Evolutionary conservation across 306 rosid species (phyloP).

Genomic region (Calophaca sinica): DNA sequence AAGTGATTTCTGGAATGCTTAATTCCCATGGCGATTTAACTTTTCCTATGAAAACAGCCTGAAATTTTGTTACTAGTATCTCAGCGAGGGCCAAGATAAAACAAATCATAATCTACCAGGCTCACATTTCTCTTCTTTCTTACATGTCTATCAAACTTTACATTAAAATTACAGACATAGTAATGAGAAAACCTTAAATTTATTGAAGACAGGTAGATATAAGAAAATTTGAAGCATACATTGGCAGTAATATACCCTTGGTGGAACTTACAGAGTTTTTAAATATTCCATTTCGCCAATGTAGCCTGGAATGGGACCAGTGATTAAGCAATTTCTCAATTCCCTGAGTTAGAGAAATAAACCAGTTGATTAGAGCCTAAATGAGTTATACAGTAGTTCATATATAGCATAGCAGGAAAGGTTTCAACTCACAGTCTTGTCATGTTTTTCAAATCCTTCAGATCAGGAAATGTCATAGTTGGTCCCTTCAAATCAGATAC

Average conservation of each 20-base stretch:
- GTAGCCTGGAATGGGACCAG: constrained; percentile 52
- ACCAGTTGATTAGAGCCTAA: constrained; percentile 13
- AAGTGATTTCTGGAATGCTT: not conserved
- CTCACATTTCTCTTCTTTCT: not conserved
- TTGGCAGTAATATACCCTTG: constrained; percentile 10
- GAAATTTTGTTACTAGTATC: not conserved
- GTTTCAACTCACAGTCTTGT: constrained; percentile 54
- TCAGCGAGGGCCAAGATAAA: not conserved
- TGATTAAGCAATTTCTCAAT: constrained; percentile 82
- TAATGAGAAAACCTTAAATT: too few relatives aligned
- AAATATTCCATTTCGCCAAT: constrained; percentile 41
- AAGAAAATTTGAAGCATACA: not conserved
- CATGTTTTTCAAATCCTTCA: constrained; percentile 52
- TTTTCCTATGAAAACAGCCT: not conserved
- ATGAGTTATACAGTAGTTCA: not conserved
- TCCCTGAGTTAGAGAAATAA: constrained; percentile 57
- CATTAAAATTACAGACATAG: too few relatives aligned
- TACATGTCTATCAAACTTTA: too few relatives aligned
- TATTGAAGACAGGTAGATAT: too few relatives aligned
- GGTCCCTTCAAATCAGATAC: constrained; percentile 78
- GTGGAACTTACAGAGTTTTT: constrained; percentile 60
- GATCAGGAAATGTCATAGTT: constrained; percentile 61
- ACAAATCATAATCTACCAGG: not conserved
- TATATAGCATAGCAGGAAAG: not conserved
- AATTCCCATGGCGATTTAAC: not conserved